Evolutionary conservation across 2,329 filamentous ascomycete species (phyloP), one percentile per base, ranked within the genome.

Genomic region (Aspergillus sp.): DNA sequence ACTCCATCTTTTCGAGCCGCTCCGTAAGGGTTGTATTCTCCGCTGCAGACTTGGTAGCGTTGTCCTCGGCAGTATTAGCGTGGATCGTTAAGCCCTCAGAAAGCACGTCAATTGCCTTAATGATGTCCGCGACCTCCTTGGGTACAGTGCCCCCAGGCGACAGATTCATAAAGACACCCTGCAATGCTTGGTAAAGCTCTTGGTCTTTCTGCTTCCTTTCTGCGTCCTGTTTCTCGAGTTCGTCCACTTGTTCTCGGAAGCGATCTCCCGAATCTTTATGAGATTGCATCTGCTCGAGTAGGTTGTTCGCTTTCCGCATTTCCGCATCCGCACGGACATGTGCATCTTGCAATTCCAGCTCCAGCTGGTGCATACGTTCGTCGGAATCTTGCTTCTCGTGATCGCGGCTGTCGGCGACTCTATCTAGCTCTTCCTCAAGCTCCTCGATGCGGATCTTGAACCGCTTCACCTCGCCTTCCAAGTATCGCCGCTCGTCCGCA

Each of bases 391-490:
- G 85, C 68, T 87, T 90, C 67, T 95, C 90, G 64, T 96, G 88
- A 64, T 97, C 91, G 44, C 90, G 85, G 41, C 90, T 92, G 66
- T 91, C 91, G 43, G 91, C 83, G 55, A 93, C 85, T 59, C 91
- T 84, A 66, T 97, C 93, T 52, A 98, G 85, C 69, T 96, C 93
- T 67, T 97, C 93, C 74, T 99, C 95, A 6, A 90, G 84, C 65
- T 98, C 91, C 70, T 98, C 95, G 0, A 95, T 80, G 52, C 88
- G 89, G 54, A 87, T 81, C 68, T 89, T 93, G 57, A 93, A 83
- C 14, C 84, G 83, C 65, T 87, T 88, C 57, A 95, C 87, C 70
- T 98, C 93, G 15, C 85, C 82, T 65, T 96, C 90, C 0, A 98
- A 80, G 9, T 87, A 89, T 68, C 90, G 91, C 40, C 95, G 86